Evolutionary conservation across 2,329 filamentous ascomycete genomes (phyloP), one percentile per base, ranked within the genome.

Genomic region (Alternaria hordeiaustralica): DNA sequence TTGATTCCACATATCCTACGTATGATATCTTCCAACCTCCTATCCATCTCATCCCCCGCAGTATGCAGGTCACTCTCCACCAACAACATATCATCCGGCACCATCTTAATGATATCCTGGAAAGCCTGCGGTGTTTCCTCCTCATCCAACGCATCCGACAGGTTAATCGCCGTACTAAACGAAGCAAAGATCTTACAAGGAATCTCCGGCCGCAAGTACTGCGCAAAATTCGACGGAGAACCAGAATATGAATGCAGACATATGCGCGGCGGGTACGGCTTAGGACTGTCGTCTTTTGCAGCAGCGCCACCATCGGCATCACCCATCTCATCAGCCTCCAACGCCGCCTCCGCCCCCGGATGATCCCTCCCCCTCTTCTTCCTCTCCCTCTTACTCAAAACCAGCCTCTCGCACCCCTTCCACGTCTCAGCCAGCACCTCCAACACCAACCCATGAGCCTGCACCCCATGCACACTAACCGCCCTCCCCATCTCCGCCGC

Each of bases 231-330:
- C 60, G 96, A 90, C 11, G 88, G 84, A 6, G 90, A 87, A 0
- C 93, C 95, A 51, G 92, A 96, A 80, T 94, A 99, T 0, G 94
- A 97, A 80, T 99, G 96, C 63, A 99, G 87, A 75, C 96, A 99
- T 76, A 98, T 90, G 9, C 94, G 85, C 1, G 94, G 94, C 5
- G 96, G 94, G 71, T 91, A 98, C 0, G 92, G 90, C 63, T 23
- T 44, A 1, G n/a, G 11, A 86, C 89, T 1, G 83, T 56, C n/a
- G 43, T 55, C 72, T 60, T 10, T 60, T 46, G 63, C 62, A 28
- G 0, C 8, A n/a, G 28, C 21, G 47, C 58, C 33, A 2, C 55
- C 25, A 23, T 21, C 28, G 44, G 57, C 28, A n/a, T 45, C 33
- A 21, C 9, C 28, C 8, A 55, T 20, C 25, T 53, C 50, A 2